Evolutionary conservation across 176 grass and related monocot species (phyloP).

Genomic region (Cenchrus fungigraminus): DNA sequence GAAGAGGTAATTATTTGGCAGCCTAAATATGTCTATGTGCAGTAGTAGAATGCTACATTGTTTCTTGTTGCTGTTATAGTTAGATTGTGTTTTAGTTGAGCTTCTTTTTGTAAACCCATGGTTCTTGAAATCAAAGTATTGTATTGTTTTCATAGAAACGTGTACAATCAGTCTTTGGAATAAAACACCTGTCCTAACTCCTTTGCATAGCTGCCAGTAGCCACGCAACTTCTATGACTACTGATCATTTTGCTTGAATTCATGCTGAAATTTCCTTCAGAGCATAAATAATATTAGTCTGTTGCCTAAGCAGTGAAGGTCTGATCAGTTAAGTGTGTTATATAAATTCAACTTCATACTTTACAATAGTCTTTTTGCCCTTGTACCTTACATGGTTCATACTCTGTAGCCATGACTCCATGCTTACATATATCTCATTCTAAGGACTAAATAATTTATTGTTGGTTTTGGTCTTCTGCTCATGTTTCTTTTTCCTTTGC

Average conservation of each 20-base stretch:
- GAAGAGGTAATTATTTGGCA: constrained; percentile 67
- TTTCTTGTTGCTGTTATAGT: neutral
- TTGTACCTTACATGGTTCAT: constrained; percentile 3
- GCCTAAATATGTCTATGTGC: constrained; percentile 12
- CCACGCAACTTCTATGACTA: constrained; percentile 2
- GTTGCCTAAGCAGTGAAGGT: neutral
- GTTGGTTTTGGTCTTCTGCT: constrained; percentile 8
- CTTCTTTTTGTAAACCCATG: neutral
- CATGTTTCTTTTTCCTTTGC: constrained; percentile 36
- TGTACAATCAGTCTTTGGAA: neutral
- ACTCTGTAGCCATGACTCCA: neutral
- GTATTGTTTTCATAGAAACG: neutral
- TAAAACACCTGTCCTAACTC: neutral
- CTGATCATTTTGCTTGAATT: constrained; percentile 26
- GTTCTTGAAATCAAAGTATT: constrained; percentile 3
- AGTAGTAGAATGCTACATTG: neutral
- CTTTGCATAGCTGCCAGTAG: neutral
- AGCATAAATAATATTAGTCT: neutral
- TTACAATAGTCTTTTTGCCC: constrained; percentile 7
- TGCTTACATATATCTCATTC: neutral
- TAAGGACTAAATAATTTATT: constrained; percentile 8
- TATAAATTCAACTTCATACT: neutral
- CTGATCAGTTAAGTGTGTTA: neutral
- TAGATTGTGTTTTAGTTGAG: neutral
- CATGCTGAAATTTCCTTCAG: neutral